These are phyloP conservation scores for Gryganskiella cystojenkinii DNA, from an alignment of 192 early-diverging fungal species.

Conservation along the genomic window DNA sequence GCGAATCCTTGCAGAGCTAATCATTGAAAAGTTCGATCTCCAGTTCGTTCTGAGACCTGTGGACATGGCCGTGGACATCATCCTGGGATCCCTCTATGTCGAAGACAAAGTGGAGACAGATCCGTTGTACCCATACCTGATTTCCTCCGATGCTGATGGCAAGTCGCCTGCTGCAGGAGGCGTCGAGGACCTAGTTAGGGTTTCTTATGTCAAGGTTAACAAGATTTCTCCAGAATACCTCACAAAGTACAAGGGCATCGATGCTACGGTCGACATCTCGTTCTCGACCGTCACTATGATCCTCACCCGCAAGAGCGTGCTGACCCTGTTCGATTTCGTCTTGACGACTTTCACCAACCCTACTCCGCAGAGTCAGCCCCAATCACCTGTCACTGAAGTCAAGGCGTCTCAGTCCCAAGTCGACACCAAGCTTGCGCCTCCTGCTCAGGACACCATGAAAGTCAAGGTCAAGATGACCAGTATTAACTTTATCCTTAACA, in stretches of 20 bases:
- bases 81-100: constrained; percentile 81
- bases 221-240: constrained; percentile 77
- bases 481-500: constrained; percentile 85
- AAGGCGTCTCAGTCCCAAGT: background rate
- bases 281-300: constrained; percentile 84
- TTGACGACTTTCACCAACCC: constrained; percentile 73
- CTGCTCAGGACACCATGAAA: constrained; percentile 67
- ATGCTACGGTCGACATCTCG: constrained; percentile 84
- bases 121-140: constrained; percentile 68
- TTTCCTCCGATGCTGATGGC: constrained; percentile 60
- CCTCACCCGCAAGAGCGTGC: constrained; percentile 84
- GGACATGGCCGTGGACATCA: constrained; percentile 79
- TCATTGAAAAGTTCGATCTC: constrained; percentile 77
- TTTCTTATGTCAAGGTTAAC: constrained; percentile 81
- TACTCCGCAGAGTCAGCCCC: constrained; percentile 4
- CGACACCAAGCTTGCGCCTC: constrained; percentile 11
- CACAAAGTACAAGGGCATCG: constrained; percentile 78
- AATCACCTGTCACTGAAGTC: constrained; percentile 1
- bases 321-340: constrained; percentile 88
- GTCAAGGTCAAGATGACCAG: constrained; percentile 82
- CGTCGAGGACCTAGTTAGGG: constrained; percentile 71
- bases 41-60: constrained; percentile 76
- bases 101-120: constrained; percentile 71
- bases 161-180: constrained; percentile 51
- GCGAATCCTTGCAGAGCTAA: constrained; percentile 69